phyloP scores from a whole-genome alignment of 2,329 filamentous ascomycete genomes.

The Microsporum audouinii region DNA sequence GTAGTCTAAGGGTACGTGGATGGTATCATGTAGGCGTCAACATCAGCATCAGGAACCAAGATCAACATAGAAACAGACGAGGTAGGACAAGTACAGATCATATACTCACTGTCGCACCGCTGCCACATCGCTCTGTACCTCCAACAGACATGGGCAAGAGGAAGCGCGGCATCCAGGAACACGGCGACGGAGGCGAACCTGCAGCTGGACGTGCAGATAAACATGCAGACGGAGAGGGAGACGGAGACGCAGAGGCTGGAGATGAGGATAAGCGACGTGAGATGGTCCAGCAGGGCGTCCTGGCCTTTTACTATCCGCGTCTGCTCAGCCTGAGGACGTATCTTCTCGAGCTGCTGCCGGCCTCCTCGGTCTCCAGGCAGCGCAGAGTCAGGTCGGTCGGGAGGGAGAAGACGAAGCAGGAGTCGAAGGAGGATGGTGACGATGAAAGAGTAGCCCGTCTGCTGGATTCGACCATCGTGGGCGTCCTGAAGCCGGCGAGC shows the following conservation, averaged over 20 bases:
- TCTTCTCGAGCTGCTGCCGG: slow-evolving; percentile 53
- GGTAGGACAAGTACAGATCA: no score
- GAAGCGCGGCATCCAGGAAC: background rate
- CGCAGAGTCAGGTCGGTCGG: slow-evolving; percentile 28
- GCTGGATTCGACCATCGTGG: slow-evolving; percentile 61
- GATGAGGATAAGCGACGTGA: background rate
- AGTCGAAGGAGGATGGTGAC: background rate
- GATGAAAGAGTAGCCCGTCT: slow-evolving; percentile 38
- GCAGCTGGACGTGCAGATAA: background rate
- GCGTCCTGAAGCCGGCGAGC: slow-evolving; percentile 31
- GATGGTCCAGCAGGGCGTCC: slow-evolving; percentile 44
- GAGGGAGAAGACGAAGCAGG: background rate
- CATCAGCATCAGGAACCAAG: no score
- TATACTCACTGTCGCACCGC: background rate
- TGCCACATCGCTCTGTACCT: background rate
- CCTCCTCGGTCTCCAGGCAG: slow-evolving; percentile 48
- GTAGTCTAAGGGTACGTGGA: no score
- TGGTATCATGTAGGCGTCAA: no score
- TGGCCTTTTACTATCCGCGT: slow-evolving; percentile 56
- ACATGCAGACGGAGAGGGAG: background rate
- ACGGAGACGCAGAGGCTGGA: background rate
- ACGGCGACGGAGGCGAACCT: background rate
- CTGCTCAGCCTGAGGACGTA: slow-evolving; percentile 60
- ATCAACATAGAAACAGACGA: no score
- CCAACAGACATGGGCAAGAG: background rate